A percentile compares a stretch with the other conserved stretches of the same genome.
These are phyloP conservation scores for Trichoderma sp. DNA, from an alignment of 2,329 filamentous ascomycete species.

Conservation along the genomic window DNA sequence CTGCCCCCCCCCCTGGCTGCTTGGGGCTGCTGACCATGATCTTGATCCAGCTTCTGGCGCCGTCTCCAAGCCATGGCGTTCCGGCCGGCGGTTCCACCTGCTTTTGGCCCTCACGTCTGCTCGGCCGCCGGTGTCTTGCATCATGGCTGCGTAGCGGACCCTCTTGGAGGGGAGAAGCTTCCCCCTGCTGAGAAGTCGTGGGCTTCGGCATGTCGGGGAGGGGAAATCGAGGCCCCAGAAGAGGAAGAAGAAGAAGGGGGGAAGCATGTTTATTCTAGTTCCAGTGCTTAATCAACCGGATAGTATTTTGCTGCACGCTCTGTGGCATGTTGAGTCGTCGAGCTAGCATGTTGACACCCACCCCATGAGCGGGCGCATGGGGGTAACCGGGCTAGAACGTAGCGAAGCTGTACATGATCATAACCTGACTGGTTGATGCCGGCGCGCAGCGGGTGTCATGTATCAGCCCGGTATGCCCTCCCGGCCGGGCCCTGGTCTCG, in stretches of 20 bases:
- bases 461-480: not conserved
- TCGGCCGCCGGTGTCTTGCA: conserved; percentile 24
- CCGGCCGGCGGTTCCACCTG: conserved; percentile 17
- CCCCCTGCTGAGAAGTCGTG: not conserved
- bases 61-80: conserved; percentile 5
- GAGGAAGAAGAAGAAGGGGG: too few relatives aligned
- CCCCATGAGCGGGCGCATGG: conserved; percentile 9
- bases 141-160: conserved; percentile 26
- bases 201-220: conserved; percentile 23
- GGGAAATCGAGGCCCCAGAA: not conserved
- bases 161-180: conserved; percentile 14
- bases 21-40: conserved; percentile 13
- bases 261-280: not conserved
- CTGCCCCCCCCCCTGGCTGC: not conserved
- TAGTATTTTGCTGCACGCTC: not conserved
- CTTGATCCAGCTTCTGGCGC: conserved; percentile 1
- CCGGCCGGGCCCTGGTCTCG: conserved; percentile 2
- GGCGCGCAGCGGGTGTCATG: not conserved
- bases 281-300: too few relatives aligned
- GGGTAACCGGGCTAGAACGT: conserved; percentile 3
- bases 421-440: not conserved
- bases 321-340: too few relatives aligned
- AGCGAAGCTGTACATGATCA: not conserved
- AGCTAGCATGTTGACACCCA: not conserved
- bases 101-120: not conserved